Percentiles rank a stretch among this genome's conserved stretches.
These are phyloP conservation scores for Pachyrhizus erosus DNA, from an alignment of 306 rosid species.

Conservation along the genomic window DNA sequence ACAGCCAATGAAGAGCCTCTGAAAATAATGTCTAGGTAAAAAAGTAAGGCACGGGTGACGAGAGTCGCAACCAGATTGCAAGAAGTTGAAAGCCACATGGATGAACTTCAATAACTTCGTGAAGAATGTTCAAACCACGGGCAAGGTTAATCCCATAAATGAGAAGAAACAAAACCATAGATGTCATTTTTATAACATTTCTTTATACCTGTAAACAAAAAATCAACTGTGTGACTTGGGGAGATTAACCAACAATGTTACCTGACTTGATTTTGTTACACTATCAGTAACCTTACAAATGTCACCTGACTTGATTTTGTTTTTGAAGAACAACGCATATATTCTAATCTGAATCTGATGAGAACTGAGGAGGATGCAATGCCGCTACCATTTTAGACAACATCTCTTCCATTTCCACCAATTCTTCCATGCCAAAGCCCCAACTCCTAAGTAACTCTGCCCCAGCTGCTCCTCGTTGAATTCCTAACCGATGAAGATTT, in stretches of 20 bases:
- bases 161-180: background rate
- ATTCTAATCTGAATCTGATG: constrained; percentile 84
- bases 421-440: constrained; percentile 81
- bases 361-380: constrained; percentile 59
- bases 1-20: background rate
- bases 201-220: background rate
- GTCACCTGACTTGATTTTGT: background rate
- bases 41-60: background rate
- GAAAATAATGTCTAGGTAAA: background rate
- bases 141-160: background rate
- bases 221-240: background rate
- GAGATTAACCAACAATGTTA: constrained; percentile 25
- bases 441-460: constrained; percentile 69
- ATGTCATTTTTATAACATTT: constrained; percentile 9
- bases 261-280: background rate
- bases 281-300: background rate
- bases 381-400: constrained; percentile 71
- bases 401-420: constrained; percentile 82
- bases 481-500: constrained; percentile 66
- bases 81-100: background rate
- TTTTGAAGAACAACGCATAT: constrained; percentile 11
- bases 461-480: constrained; percentile 71
- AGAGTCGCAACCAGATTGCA: background rate
- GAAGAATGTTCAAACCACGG: background rate
- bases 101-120: background rate